phyloP scores from a whole-genome alignment of 2,329 filamentous ascomycete species.

The Penicillium janthinellum region DNA sequence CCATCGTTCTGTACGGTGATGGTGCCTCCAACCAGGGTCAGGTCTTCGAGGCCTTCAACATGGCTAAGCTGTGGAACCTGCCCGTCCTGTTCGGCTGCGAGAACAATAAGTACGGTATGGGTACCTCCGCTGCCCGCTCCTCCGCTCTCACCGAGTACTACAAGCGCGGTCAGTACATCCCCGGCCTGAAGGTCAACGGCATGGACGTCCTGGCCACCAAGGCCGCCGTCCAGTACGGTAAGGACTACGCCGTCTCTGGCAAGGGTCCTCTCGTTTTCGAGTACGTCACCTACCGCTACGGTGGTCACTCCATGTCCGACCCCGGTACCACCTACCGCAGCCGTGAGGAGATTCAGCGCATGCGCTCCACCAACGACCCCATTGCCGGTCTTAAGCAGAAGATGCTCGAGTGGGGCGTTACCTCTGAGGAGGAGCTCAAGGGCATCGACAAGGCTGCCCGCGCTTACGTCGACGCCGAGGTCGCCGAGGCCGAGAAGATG shows the following conservation, averaged over 20 bases:
- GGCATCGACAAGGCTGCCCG: constrained; percentile 90
- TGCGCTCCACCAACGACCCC: constrained; percentile 97
- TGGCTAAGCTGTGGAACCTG: constrained; percentile 98
- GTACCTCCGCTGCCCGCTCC: constrained; percentile 89
- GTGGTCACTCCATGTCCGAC: constrained; percentile 99
- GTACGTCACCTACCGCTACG: constrained; percentile 99
- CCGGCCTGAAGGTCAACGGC: constrained; percentile 98
- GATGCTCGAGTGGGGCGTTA: constrained; percentile 92
- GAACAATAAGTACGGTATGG: constrained; percentile 99
- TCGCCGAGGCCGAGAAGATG: constrained; percentile 89
- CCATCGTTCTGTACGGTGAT: constrained; percentile 92
- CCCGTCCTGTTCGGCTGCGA: constrained; percentile 96
- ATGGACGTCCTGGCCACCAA: constrained; percentile 99
- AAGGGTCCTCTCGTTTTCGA: constrained; percentile 96
- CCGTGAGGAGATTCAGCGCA: constrained; percentile 98
- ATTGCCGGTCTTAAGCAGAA: constrained; percentile 98
- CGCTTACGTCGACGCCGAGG: constrained; percentile 82
- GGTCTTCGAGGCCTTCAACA: constrained; percentile 99
- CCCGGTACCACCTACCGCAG: constrained; percentile 99
- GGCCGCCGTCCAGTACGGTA: constrained; percentile 91
- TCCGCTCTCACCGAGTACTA: constrained; percentile 99
- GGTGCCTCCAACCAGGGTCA: constrained; percentile 99
- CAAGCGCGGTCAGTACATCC: constrained; percentile 99
- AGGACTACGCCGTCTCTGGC: constrained; percentile 78
- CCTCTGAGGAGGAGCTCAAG: constrained; percentile 94